Conservation (phyloP, 1,284 basidiomycete genomes). For the Malassezia vespertilionis region DNA sequence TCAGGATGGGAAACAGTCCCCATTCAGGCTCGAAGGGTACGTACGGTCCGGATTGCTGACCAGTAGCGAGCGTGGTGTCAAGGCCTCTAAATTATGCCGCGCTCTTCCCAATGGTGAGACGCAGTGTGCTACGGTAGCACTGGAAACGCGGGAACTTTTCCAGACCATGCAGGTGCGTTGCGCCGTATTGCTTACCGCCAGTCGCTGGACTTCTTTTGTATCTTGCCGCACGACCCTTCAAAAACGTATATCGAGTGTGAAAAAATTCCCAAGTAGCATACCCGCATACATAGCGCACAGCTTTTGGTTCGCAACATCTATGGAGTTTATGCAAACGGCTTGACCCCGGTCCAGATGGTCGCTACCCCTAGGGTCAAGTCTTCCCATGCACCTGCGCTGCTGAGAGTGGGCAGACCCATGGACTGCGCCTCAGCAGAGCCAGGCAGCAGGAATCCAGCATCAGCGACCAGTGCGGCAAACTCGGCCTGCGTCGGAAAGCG, state of each 20-base stretch:
- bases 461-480: conserved; percentile 67
- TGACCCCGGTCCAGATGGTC: conserved; percentile 39
- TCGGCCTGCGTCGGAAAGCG: conserved; percentile 80
- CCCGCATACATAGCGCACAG: neutral
- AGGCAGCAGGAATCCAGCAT: conserved; percentile 49
- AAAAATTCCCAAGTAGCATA: conserved; percentile 12
- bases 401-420: conserved; percentile 29
- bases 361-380: conserved; percentile 44
- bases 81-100: conserved; percentile 12
- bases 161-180: conserved; percentile 14
- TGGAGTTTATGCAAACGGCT: conserved; percentile 15
- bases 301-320: too few relatives aligned
- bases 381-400: conserved; percentile 40
- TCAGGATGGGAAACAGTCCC: conserved; percentile 4
- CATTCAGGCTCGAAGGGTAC: conserved; percentile 14
- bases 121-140: conserved; percentile 12
- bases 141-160: conserved; percentile 16
- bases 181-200: too few relatives aligned
- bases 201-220: conserved; percentile 18
- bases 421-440: conserved; percentile 31
- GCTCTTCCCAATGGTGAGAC: conserved; percentile 13
- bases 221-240: conserved; percentile 17
- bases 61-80: conserved; percentile 9
- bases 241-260: conserved; percentile 18
- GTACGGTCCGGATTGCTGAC: neutral